Evolutionary conservation across 169 alveolate species (phyloP).

Genomic region (Cryptosporidium muris): DNA sequence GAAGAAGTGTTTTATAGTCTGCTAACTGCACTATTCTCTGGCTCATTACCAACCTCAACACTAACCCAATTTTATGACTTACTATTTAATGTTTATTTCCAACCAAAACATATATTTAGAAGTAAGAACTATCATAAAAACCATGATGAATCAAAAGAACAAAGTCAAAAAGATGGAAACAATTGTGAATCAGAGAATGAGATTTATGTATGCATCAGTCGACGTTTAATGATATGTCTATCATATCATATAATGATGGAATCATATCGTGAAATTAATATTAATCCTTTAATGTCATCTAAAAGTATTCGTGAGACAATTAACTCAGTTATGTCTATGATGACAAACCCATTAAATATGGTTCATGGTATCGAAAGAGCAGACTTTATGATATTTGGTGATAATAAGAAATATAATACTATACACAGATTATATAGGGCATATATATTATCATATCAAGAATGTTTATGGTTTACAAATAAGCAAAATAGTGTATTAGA

Average conservation of each 20-base stretch:
- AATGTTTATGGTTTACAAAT: slow-evolving; percentile 56
- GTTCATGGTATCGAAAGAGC: slow-evolving; percentile 71
- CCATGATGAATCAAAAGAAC: background rate
- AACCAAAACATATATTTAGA: slow-evolving; percentile 55
- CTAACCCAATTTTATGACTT: slow-evolving; percentile 59
- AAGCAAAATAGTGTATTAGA: slow-evolving; percentile 64
- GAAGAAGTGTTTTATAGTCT: slow-evolving; percentile 58
- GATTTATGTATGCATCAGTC: slow-evolving; percentile 32
- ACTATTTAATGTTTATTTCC: slow-evolving; percentile 62
- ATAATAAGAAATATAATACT: slow-evolving; percentile 52
- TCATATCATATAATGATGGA: slow-evolving; percentile 57
- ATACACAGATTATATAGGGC: slow-evolving; percentile 47
- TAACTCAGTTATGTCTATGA: slow-evolving; percentile 59
- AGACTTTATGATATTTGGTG: slow-evolving; percentile 64
- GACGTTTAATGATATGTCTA: slow-evolving; percentile 55
- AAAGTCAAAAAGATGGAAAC: background rate
- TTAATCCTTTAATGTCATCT: slow-evolving; percentile 56
- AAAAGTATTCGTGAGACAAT: slow-evolving; percentile 69
- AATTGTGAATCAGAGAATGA: slow-evolving; percentile 28
- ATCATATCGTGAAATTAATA: slow-evolving; percentile 71
- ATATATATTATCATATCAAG: slow-evolving; percentile 64
- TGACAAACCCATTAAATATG: slow-evolving; percentile 69
- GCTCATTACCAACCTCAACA: slow-evolving; percentile 64
- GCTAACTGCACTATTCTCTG: slow-evolving; percentile 62
- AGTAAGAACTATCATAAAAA: background rate